Base-by-base conservation (phyloP, 345 rosid species). In the Luvunga scandens region DNA sequence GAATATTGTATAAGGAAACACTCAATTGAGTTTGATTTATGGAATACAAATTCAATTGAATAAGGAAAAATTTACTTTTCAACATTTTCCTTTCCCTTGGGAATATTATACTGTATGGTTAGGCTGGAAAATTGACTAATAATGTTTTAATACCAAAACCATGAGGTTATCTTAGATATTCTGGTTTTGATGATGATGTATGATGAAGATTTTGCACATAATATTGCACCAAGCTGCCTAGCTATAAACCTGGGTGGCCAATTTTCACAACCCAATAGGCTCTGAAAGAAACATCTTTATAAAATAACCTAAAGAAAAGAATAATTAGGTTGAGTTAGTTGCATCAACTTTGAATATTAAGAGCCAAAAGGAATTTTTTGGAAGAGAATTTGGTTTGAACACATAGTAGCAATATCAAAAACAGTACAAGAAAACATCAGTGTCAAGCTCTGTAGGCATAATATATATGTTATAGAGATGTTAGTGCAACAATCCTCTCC, bases 301-400 rank as follows among this genome's bases (percentile, higher is more conserved):
- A 13, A 45, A 12, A 45, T 56, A 8, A 56, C 8, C 8, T 56
- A 22, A 5, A 45, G 61, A 56, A 18, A 64, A 21, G 21, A 64
- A 18, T 64, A 22, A 30, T 76, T 79, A 53, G 83, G 84, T 83
- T 64, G 56, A 66, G 76, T 83, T 86, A 48, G 90, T 81, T 87
- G 82, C 84, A 90, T 69, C 91, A 63, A 79, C 87, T 81, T 87
- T 77, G 88, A 63, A n/a, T 60, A 86, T 70, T 77, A 28, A 80
- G 21, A 70, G 39, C 65, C 75, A 13, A 6, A 39, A 66, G 73
- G 56, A 73, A 72, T 65, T 69, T 64, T 18, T 77, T 79, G 50
- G 18, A 77, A 34, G 80, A 57, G 27, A 79, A 81, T 86, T 81
- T 83, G 86, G 86, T 83, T 81, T 77, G 80, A 78, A 82, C 79